Evolutionary conservation across 192 early-diverging fungal species (phyloP).

Genomic region (Piromyces finnis): DNA sequence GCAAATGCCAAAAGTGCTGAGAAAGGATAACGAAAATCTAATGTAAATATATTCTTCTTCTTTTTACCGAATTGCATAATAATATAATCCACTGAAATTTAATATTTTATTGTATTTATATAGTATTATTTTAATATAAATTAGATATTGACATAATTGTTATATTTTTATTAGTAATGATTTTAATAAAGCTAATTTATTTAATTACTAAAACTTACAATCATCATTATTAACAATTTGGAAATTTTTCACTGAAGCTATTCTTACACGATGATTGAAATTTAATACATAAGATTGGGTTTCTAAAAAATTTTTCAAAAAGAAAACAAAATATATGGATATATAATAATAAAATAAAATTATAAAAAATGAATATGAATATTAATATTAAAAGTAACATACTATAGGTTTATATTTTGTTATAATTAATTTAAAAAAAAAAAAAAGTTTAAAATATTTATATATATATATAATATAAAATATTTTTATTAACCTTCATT

Average conservation of each 20-base stretch:
- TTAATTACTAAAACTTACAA: constrained; percentile 21
- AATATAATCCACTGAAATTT: constrained; percentile 81
- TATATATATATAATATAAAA: not conserved
- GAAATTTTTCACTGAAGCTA: constrained; percentile 92
- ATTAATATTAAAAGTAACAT: too few species aligned
- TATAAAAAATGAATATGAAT: too few species aligned
- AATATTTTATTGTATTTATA: too few species aligned
- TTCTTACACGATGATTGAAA: constrained; percentile 72
- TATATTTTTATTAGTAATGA: too few species aligned
- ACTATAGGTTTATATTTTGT: too few species aligned
- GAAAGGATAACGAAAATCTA: constrained; percentile 87
- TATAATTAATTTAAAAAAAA: too few species aligned
- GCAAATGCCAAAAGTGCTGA: constrained; percentile 73
- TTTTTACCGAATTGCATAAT: constrained; percentile 85
- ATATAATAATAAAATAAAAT: not conserved
- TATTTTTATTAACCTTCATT: too few species aligned
- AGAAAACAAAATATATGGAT: too few species aligned
- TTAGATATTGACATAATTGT: too few species aligned
- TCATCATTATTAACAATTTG: constrained; percentile 87
- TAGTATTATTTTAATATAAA: too few species aligned
- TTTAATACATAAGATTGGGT: constrained; percentile 82
- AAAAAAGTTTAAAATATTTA: not conserved
- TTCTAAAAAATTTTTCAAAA: too few species aligned
- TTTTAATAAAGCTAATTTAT: not conserved
- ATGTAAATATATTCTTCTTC: constrained; percentile 52